Conservation (phyloP, 2,329 filamentous ascomycete genomes). For the Beauveria brongniartii region DNA sequence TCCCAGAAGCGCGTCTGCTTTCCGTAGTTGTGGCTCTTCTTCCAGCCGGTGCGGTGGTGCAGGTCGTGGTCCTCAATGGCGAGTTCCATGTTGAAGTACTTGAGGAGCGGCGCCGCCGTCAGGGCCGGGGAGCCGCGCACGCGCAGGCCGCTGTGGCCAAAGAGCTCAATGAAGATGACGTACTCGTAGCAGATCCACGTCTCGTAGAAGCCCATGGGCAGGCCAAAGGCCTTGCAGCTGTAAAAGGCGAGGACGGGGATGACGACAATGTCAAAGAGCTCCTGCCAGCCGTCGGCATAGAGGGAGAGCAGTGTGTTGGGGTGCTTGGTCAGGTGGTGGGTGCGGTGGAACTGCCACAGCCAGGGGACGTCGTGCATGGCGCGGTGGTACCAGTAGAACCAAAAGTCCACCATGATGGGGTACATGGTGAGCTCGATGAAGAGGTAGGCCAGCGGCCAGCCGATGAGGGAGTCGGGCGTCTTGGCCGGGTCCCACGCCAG, state of each 20-base stretch:
- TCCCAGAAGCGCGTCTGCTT: slow-evolving; percentile 32
- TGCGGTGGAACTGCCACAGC: slow-evolving; percentile 36
- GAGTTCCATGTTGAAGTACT: slow-evolving; percentile 26
- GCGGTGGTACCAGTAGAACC: slow-evolving; percentile 37
- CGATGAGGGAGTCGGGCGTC: slow-evolving; percentile 11
- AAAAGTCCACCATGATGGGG: slow-evolving; percentile 34
- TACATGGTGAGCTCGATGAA: slow-evolving; percentile 32
- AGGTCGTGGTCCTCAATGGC: slow-evolving; percentile 34
- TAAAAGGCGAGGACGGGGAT: slow-evolving; percentile 31
- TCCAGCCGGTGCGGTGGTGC: slow-evolving; percentile 30
- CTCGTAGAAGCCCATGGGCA: slow-evolving; percentile 38
- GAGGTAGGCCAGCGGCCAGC: slow-evolving; percentile 25
- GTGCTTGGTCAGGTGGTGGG: slow-evolving; percentile 37
- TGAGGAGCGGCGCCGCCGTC: slow-evolving; percentile 25
- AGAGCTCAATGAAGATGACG: slow-evolving; percentile 30
- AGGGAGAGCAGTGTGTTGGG: slow-evolving; percentile 33
- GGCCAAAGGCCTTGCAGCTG: slow-evolving; percentile 23
- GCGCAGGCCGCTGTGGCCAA: slow-evolving; percentile 30
- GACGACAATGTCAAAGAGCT: slow-evolving; percentile 32
- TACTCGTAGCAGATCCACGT: slow-evolving; percentile 38
- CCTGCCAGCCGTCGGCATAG: slow-evolving; percentile 34
- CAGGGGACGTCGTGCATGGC: slow-evolving; percentile 31
- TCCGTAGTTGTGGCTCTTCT: slow-evolving; percentile 29
- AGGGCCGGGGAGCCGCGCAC: slow-evolving; percentile 25
- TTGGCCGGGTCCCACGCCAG: slow-evolving; percentile 20